A percentile compares a stretch with the other conserved stretches of the same genome.
Evolutionary conservation across 352 stramenopile species (phyloP).

Genomic region (Pythium volutum): DNA sequence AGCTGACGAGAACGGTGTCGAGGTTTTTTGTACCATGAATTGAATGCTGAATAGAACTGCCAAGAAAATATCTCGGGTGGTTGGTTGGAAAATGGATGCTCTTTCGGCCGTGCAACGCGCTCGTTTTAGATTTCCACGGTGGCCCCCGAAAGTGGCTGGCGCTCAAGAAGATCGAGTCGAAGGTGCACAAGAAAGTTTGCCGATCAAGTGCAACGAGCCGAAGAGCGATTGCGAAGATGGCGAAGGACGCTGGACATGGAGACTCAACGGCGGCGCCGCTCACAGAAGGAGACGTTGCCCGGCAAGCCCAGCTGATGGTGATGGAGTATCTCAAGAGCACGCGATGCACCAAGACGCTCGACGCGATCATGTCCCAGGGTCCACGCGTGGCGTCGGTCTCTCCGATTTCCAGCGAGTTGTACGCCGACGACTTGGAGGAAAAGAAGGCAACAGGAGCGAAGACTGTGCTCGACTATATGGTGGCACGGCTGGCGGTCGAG

Average conservation of each 20-base stretch:
- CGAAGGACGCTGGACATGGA: slow-evolving; percentile 11
- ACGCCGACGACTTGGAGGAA: slow-evolving; percentile 43
- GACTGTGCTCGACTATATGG: slow-evolving; percentile 50
- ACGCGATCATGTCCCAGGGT: slow-evolving; percentile 46
- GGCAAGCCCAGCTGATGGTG: slow-evolving; percentile 64
- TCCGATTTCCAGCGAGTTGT: slow-evolving; percentile 44
- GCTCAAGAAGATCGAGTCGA: not conserved
- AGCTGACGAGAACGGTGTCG: not conserved
- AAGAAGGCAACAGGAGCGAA: slow-evolving; percentile 35
- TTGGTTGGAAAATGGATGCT: not conserved
- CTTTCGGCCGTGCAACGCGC: not conserved
- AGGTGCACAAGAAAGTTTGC: not conserved
- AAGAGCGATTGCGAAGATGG: slow-evolving; percentile 16
- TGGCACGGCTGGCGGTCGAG: slow-evolving; percentile 21
- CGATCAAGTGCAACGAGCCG: not conserved
- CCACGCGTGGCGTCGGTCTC: slow-evolving; percentile 16
- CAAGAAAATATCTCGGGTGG: not conserved
- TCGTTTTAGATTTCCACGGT: slow-evolving; percentile 3
- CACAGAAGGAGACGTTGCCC: slow-evolving; percentile 34
- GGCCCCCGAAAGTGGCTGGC: not conserved
- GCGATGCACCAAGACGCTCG: slow-evolving; percentile 50
- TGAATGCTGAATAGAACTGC: slow-evolving; percentile 27
- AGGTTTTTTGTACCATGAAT: slow-evolving; percentile 26
- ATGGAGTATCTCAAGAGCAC: slow-evolving; percentile 68
- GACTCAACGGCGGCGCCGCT: slow-evolving; percentile 7